A percentile compares a stretch with the other conserved stretches of the same genome.
These are phyloP conservation scores for Protomyces macrosporus DNA, from an alignment of 1,139 yeast species.

Conservation along the genomic window DNA sequence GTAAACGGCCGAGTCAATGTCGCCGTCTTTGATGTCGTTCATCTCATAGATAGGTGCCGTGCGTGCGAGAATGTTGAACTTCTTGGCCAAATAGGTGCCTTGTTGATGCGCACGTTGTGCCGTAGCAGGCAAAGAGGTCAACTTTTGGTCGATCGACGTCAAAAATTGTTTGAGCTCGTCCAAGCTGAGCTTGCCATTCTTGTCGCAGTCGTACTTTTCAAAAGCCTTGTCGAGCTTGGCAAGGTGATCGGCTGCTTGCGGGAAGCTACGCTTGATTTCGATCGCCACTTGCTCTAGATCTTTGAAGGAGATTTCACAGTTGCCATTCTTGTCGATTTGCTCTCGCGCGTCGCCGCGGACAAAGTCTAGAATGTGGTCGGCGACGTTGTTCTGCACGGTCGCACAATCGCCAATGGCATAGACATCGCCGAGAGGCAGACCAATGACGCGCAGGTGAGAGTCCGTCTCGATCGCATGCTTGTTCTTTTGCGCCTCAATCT, in stretches of 20 bases:
- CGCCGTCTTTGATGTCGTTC: slow-evolving; percentile 46
- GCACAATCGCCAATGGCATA: slow-evolving; percentile 64
- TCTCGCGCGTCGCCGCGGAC: slow-evolving; percentile 33
- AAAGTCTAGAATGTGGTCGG: slow-evolving; percentile 45
- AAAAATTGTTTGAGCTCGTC: slow-evolving; percentile 48
- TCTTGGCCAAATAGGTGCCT: slow-evolving; percentile 56
- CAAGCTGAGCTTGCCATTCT: slow-evolving; percentile 48
- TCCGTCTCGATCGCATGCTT: slow-evolving; percentile 62
- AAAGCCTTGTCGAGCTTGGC: slow-evolving; percentile 48
- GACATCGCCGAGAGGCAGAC: slow-evolving; percentile 57
- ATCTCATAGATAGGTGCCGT: slow-evolving; percentile 38
- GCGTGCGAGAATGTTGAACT: slow-evolving; percentile 48
- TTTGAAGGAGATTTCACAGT: slow-evolving; percentile 45
- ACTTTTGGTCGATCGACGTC: slow-evolving; percentile 52
- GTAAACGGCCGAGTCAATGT: slow-evolving; percentile 50
- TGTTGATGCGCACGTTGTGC: slow-evolving; percentile 67
- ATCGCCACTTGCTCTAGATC: slow-evolving; percentile 47
- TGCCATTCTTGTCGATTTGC: slow-evolving; percentile 30
- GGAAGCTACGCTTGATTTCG: slow-evolving; percentile 49
- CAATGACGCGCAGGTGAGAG: slow-evolving; percentile 57
- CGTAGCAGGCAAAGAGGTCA: slow-evolving; percentile 62
- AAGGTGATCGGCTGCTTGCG: slow-evolving; percentile 55
- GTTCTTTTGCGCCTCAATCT: slow-evolving; percentile 48
- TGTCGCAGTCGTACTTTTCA: slow-evolving; percentile 47
- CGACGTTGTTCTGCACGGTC: slow-evolving; percentile 54